Evolutionary conservation across 2,329 filamentous ascomycete species (phyloP), one percentile per base, ranked within the genome.

Genomic region (Fusarium solani-melongenae): DNA sequence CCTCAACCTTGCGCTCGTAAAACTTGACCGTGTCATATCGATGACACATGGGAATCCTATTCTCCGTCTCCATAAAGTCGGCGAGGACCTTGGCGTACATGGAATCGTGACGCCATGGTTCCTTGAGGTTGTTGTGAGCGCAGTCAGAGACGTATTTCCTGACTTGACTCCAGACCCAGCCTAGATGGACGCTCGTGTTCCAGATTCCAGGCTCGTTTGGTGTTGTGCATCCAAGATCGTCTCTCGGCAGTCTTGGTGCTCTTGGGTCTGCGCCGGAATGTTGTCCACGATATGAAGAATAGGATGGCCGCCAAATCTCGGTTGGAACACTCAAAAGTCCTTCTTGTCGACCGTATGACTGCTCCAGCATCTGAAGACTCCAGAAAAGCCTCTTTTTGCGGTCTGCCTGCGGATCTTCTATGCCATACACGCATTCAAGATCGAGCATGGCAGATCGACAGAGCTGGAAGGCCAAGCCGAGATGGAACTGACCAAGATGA

Each of bases 11-110:
- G 38, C 86, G 85, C 66, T 88, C 83, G 53, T 86, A 88, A 51
- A 88, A 88, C 60, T 86, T 87, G 69, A 86, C 86, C 1, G 84
- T 84, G 76, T 88, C 86, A 68, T 88, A 88, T 12, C 87, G 84
- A 72, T 88, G 86, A 63, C 85, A 87, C 70, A 86, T 85, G 6
- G 86, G 84, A 34, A 84, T 84, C 20, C 82, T 77, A 72, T 85
- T 87, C 73, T 88, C 86, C 4, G 84, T 83, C 73, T 88, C 86
- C 71, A 87, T 87, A 9, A 88, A 84, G 69, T 88, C 86, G 1
- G 86, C 87, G 0, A 86, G 78, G 0, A 88, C 84, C 71, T 83
- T 84, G 53, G 86, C 81, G 74, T 88, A 88, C 80, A 84, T 85
- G 1, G 86, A 88, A 75, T 88, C 86, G 70, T 86, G 83, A 15